phyloP scores from a whole-genome alignment of 352 stramenopile species.

The Phytophthora syringae region DNA sequence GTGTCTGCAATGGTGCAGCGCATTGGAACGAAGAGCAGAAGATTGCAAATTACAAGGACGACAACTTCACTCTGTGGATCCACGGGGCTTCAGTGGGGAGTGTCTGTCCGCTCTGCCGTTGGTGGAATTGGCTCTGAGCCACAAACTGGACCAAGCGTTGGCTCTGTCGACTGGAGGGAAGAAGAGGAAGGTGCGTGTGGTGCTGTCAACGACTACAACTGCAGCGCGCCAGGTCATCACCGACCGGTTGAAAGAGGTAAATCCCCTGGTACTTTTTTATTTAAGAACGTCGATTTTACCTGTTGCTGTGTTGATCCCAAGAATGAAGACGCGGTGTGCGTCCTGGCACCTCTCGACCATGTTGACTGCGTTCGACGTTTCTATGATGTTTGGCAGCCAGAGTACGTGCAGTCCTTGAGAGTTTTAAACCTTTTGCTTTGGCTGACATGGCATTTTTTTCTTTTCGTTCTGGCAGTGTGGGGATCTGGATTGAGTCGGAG shows the following conservation, averaged over 20 bases:
- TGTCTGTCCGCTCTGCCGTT: conserved; percentile 72
- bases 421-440: background rate
- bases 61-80: conserved; percentile 66
- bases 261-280: background rate
- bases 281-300: background rate
- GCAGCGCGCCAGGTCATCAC: conserved; percentile 55
- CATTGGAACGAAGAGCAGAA: conserved; percentile 25
- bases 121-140: conserved; percentile 54
- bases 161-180: conserved; percentile 2
- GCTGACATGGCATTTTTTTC: background rate
- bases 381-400: conserved; percentile 64
- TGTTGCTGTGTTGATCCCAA: background rate
- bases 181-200: conserved; percentile 43
- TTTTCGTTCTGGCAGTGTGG: conserved; percentile 45
- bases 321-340: conserved; percentile 40
- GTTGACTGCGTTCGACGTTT: conserved; percentile 58
- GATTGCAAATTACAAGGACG: background rate
- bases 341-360: conserved; percentile 77
- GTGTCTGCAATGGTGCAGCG: background rate
- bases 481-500: conserved; percentile 84
- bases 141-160: conserved; percentile 13
- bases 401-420: no score
- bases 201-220: conserved; percentile 77
- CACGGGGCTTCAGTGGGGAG: conserved; percentile 80
- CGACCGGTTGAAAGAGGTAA: conserved; percentile 28